These are phyloP conservation scores for Crepidotus sp. DNA, from an alignment of 1,284 basidiomycete species.

Conservation along the genomic window DNA sequence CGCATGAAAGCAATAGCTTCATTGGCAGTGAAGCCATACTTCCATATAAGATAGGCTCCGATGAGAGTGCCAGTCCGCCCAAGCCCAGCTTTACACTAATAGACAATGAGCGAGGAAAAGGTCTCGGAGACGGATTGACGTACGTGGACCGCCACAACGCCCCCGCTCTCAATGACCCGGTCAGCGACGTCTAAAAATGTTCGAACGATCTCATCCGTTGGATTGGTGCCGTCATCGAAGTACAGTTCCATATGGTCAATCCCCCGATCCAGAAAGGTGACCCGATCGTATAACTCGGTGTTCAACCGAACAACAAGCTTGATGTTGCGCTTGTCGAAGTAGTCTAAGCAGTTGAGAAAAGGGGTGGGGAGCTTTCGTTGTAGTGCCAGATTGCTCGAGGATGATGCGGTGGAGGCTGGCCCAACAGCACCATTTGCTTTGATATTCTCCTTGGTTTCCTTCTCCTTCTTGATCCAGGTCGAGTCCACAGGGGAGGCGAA, in stretches of 20 bases:
- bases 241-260: conserved; percentile 91
- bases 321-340: conserved; percentile 83
- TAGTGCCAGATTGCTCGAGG: conserved; percentile 45
- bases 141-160: conserved; percentile 84
- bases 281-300: conserved; percentile 87
- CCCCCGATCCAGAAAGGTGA: conserved; percentile 76
- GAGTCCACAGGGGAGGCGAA: conserved; percentile 91
- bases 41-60: conserved; percentile 97
- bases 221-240: conserved; percentile 98
- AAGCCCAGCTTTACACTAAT: conserved; percentile 87
- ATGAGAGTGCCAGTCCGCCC: conserved; percentile 93
- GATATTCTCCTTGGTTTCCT: conserved; percentile 42
- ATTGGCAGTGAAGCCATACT: conserved; percentile 96
- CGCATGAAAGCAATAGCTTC: conserved; percentile 99
- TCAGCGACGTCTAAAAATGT: conserved; percentile 86
- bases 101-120: conserved; percentile 20
- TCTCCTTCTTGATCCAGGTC: conserved; percentile 64
- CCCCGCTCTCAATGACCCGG: conserved; percentile 65
- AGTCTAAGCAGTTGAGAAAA: conserved; percentile 84
- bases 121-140: conserved; percentile 26
- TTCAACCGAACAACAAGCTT: conserved; percentile 94
- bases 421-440: conserved; percentile 20
- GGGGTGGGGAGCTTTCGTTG: conserved; percentile 70
- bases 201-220: conserved; percentile 88
- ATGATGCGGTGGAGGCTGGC: conserved; percentile 23